Evolutionary conservation across 2,329 filamentous ascomycete genomes (phyloP), one percentile per base, ranked within the genome.

Genomic region (Davidsoniella eucalypti): DNA sequence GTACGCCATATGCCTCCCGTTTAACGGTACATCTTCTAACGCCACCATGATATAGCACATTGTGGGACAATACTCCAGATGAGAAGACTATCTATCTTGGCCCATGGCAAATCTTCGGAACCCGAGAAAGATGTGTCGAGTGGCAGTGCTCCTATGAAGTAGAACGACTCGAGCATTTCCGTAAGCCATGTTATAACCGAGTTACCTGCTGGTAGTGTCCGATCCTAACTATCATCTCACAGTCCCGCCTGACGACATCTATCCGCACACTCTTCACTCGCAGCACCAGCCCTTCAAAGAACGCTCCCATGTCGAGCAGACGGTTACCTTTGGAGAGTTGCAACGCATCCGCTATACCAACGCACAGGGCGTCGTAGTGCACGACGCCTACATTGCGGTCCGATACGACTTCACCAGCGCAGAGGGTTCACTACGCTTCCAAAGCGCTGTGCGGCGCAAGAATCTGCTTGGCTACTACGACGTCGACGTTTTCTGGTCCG

Each of bases 121-220:
- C 65, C 38, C 67, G 69, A 52, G 65, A 67, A 29, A 69, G 69
- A 46, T 68, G 69, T 39, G 63, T 73, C n/a, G 59, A 70, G 38
- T 74, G 71, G 71, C 69, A 70, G 55, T 70, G 71, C 54, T 72
- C 69, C 56, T 73, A 73, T 56, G 65, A 69, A 56, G 67, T 68
- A 58, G 71, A 73, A 60, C 61, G 68, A 23, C 63, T 74, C 29
- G 71, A 73, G 56, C 71, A 74, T 56, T 72, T 67, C 54, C 60
- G 70, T 73, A 63, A 54, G 66, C 61, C 46, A n/a, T 10, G 17
- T 39, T 12, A 40, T 2, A 29, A 12, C 6, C 16, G 14, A 7
- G 26, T 38, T 37, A 12, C 23, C 18, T 37, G 63, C 68, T 17
- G 66, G 21, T 23, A 70, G 47, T 12, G 12, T 33, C 9, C 12